phyloP scores from a whole-genome alignment of 345 rosid species.

The Citrus sinensis region DNA sequence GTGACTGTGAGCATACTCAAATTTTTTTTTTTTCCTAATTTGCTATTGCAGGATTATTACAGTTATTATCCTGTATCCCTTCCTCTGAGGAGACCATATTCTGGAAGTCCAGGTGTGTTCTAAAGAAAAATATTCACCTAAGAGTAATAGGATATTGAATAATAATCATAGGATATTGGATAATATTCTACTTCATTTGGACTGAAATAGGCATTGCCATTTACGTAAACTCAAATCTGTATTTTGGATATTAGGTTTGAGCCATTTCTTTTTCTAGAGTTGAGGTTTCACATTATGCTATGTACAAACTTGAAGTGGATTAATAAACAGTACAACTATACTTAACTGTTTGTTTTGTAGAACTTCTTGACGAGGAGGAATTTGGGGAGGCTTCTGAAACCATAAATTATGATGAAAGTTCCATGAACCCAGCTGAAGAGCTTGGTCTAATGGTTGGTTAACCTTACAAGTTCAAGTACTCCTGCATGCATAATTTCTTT shows the following conservation, averaged over 20 bases:
- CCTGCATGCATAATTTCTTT: slow-evolving; percentile 2
- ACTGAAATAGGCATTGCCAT: not conserved
- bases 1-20: not conserved
- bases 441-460: slow-evolving; percentile 61
- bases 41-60: slow-evolving; percentile 62
- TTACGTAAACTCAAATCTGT: not conserved
- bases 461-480: slow-evolving; percentile 10
- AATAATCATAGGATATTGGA: not conserved
- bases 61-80: slow-evolving; percentile 72
- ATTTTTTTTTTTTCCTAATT: not conserved
- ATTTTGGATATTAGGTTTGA: not conserved
- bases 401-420: slow-evolving; percentile 39
- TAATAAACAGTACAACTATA: not conserved
- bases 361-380: slow-evolving; percentile 68
- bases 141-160: slow-evolving; percentile 4
- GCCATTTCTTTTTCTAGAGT: not conserved
- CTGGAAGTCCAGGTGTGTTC: slow-evolving; percentile 75
- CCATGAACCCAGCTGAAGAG: slow-evolving; percentile 37
- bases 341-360: slow-evolving; percentile 34
- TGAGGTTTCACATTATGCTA: not conserved
- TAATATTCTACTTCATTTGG: not conserved
- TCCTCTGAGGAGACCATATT: slow-evolving; percentile 75
- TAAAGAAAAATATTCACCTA: not conserved
- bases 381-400: slow-evolving; percentile 43
- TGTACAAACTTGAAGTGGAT: not conserved